Conservation (phyloP, 441 rosid genomes). For the Populus tomentosa region DNA sequence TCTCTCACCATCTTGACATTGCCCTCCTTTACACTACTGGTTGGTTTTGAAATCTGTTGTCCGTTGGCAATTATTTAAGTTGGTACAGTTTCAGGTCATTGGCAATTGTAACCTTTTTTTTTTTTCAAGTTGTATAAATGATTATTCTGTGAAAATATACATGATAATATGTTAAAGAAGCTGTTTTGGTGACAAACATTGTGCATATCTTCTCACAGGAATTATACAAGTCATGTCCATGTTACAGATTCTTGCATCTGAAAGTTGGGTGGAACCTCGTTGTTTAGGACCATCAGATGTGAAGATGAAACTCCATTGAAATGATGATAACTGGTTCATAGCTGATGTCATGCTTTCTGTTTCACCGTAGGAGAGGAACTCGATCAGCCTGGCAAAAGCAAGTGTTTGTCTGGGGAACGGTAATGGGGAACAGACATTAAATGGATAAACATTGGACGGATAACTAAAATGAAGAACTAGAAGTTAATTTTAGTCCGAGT, state of each 20-base stretch:
- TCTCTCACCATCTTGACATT: slow-evolving; percentile 1
- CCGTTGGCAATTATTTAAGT: slow-evolving; percentile 16
- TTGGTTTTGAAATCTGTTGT: slow-evolving; percentile 17
- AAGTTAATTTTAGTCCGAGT: too few relatives aligned
- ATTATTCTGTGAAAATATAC: slow-evolving; percentile 12
- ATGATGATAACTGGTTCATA: background rate
- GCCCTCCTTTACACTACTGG: background rate
- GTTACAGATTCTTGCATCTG: background rate
- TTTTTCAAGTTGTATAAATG: slow-evolving; percentile 20
- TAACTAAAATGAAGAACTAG: too few relatives aligned
- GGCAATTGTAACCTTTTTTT: slow-evolving; percentile 13
- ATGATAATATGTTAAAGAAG: background rate
- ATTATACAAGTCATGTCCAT: too few relatives aligned
- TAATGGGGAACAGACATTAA: too few relatives aligned
- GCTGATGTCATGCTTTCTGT: background rate
- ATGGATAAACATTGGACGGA: too few relatives aligned
- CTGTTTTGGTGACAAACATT: background rate
- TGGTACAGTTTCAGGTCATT: slow-evolving; percentile 11
- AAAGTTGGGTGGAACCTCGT: background rate
- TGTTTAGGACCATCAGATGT: background rate
- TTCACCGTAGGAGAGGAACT: background rate
- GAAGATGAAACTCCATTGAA: background rate
- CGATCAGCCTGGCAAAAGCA: too few relatives aligned
- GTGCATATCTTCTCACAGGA: background rate
- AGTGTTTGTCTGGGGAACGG: too few relatives aligned